These are phyloP conservation scores for Colletotrichum falcatum DNA, from an alignment of 2,329 filamentous ascomycete genomes.

Conservation along the genomic window DNA sequence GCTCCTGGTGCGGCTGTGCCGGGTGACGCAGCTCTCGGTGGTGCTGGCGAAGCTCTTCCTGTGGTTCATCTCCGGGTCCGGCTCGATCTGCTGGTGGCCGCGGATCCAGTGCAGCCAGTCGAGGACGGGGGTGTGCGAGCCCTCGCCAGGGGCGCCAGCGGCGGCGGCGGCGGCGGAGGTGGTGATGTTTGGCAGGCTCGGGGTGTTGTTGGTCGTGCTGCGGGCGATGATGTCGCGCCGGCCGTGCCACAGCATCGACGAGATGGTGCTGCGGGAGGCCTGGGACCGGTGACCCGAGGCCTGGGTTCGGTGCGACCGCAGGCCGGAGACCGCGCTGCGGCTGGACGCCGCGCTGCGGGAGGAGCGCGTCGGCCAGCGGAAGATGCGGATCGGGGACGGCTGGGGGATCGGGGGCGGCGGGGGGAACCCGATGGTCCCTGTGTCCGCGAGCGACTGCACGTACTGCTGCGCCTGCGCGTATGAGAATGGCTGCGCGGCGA, in stretches of 20 bases:
- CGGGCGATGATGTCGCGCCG: conserved; percentile 28
- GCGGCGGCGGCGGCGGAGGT: too few species aligned
- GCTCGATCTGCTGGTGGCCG: conserved; percentile 23
- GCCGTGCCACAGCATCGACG: conserved; percentile 39
- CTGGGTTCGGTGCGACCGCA: conserved; percentile 14
- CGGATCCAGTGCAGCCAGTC: conserved; percentile 35
- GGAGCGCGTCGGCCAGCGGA: conserved; percentile 38
- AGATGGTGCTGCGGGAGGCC: conserved; percentile 30
- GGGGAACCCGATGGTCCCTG: conserved; percentile 14
- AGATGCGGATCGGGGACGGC: conserved; percentile 36
- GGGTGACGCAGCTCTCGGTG: conserved; percentile 9
- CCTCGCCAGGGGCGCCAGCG: too few species aligned
- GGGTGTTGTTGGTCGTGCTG: too few species aligned
- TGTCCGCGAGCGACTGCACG: conserved; percentile 26
- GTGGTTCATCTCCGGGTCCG: conserved; percentile 33
- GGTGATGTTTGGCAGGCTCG: too few species aligned
- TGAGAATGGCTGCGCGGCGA: conserved; percentile 21
- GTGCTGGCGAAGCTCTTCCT: conserved; percentile 31
- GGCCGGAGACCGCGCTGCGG: conserved; percentile 1
- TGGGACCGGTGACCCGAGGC: conserved; percentile 14
- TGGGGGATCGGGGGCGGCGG: conserved; percentile 23
- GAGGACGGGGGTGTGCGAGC: conserved; percentile 26
- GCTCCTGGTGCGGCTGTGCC: conserved; percentile 10
- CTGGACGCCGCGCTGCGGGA: conserved; percentile 21
- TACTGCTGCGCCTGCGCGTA: conserved; percentile 38